Base-by-base conservation (phyloP, 208 protist species). In the Strigomonas galati region DNA sequence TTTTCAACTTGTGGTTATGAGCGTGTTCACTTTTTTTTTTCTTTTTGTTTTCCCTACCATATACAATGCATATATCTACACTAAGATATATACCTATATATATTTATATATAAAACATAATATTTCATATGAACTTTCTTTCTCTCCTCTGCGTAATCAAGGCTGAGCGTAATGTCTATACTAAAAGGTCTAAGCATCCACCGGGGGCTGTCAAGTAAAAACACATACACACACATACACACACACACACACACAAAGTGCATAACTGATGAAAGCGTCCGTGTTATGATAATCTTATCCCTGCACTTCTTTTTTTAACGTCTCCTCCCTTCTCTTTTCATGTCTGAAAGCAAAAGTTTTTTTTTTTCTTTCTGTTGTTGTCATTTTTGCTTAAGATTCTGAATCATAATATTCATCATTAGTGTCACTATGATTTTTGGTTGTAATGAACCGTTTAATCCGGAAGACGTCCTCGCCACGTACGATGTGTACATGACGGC, bases 331-430 rank as follows among this genome's bases (percentile, higher is more conserved):
- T 66, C 31, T 27, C 59, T 61, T 66, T 26, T 56, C 53, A 19
- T 61, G 14, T 49, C 23, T 10, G 1, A 24, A 17, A 24, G 3
- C n/a, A 51, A 60, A 66, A 35, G 21, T 66, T 60, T 62, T 48
- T 53, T 44, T 52, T 12, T 79, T 55, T 55, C 54, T 48, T 52
- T 30, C 48, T 63, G 26, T 60, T 64, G 24, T 54, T 69, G n/a
- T 79, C 35, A 46, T 66, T 59, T 49, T 62, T 32, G 26, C 4
- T 68, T 51, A 24, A 15, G 46, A 68, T 26, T 19, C 62, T 66
- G 23, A n/a, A n/a, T n/a, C n/a, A n/a, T n/a, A n/a, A n/a, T n/a
- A n/a, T n/a, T n/a, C n/a, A n/a, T n/a, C n/a, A 40, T 10, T 40
- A 10, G 35, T 40, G 35, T 40, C 35, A 40, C 7, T 10, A 40